Percentiles rank a stretch among this genome's conserved stretches.
These are phyloP conservation scores for Leptographium wingfieldii DNA, from an alignment of 2,329 filamentous ascomycete genomes.

Conservation along the genomic window DNA sequence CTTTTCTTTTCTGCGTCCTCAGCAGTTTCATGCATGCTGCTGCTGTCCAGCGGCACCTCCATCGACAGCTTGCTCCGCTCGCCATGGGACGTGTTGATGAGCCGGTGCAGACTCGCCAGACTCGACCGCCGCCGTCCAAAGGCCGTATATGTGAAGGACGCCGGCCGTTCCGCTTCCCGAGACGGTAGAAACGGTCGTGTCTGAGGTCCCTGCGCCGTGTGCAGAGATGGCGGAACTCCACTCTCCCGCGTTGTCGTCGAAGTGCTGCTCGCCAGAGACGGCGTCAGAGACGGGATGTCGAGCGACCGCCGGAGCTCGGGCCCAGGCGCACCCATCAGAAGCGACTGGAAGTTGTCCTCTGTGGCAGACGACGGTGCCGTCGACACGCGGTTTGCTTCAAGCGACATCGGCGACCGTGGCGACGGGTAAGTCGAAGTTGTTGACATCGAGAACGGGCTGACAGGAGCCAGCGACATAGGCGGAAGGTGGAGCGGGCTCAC, in stretches of 20 bases:
- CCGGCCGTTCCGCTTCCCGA: constrained; percentile 41
- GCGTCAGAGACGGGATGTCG: constrained; percentile 61
- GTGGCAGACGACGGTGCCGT: constrained; percentile 58
- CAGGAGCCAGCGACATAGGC: constrained; percentile 27
- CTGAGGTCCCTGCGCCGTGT: constrained; percentile 19
- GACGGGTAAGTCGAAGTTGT: constrained; percentile 52
- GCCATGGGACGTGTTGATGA: constrained; percentile 63
- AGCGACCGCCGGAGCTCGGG: constrained; percentile 57
- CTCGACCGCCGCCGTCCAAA: constrained; percentile 63
- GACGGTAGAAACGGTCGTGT: constrained; percentile 35
- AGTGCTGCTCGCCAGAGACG: constrained; percentile 62
- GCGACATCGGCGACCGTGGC: constrained; percentile 54
- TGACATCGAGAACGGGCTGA: constrained; percentile 53
- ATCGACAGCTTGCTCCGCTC: constrained; percentile 64
- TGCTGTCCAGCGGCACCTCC: constrained; percentile 44
- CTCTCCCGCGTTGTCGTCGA: constrained; percentile 67
- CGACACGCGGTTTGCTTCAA: constrained; percentile 60
- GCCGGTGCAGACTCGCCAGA: constrained; percentile 61
- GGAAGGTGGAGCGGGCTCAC: constrained; percentile 32
- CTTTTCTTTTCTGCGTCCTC: constrained; percentile 42
- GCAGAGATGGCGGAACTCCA: constrained; percentile 31
- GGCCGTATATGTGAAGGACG: constrained; percentile 47
- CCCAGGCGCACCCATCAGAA: constrained; percentile 60
- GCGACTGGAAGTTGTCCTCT: constrained; percentile 60
- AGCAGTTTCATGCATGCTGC: background rate